phyloP scores from a whole-genome alignment of 2,329 filamentous ascomycete genomes.

The Aspergillus bombycis region DNA sequence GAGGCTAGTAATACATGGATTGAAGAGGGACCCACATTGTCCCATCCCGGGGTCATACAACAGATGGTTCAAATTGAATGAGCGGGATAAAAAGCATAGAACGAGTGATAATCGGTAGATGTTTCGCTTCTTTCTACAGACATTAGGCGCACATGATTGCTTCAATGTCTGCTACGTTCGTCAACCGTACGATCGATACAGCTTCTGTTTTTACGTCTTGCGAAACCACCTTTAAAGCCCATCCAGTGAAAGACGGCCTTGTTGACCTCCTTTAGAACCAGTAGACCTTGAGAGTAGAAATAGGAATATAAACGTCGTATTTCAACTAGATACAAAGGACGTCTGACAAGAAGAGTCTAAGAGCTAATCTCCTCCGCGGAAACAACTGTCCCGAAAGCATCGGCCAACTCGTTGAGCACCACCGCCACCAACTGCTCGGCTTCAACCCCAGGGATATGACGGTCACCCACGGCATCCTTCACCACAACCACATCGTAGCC shows the following conservation, averaged over 20 bases:
- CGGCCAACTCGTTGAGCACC: conserved; percentile 61
- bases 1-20: too few relatives aligned
- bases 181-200: background rate
- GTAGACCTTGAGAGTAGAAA: background rate
- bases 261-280: too few relatives aligned
- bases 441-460: conserved; percentile 65
- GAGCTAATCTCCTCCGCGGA: conserved; percentile 49
- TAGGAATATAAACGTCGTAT: background rate
- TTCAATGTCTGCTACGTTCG: background rate
- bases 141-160: background rate
- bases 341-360: background rate
- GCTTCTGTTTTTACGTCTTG: background rate
- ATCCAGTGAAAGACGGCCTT: background rate
- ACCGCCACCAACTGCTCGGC: conserved; percentile 54
- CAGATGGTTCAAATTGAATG: background rate
- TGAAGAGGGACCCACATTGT: background rate
- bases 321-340: background rate
- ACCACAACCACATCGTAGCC: conserved; percentile 67
- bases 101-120: background rate
- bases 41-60: background rate
- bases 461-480: conserved; percentile 66
- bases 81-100: background rate
- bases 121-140: background rate
- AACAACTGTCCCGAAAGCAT: conserved; percentile 66
- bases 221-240: background rate